Evolutionary conservation across 768 basidiomycete species (phyloP), one percentile per base, ranked within the genome.

Genomic region (Termitomyces sp.): DNA sequence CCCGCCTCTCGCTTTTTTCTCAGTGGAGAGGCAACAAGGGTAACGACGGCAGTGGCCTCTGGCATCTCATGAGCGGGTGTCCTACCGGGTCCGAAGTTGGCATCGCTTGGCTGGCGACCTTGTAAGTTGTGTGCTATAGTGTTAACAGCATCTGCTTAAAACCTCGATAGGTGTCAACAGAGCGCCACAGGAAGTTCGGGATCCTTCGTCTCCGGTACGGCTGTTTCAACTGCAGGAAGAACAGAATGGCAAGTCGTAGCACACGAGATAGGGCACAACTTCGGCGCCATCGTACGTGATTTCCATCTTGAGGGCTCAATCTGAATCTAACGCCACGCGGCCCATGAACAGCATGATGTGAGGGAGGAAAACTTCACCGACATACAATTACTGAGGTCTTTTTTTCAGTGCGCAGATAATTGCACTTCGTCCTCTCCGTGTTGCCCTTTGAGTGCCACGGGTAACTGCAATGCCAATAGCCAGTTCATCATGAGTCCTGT

Each of bases 21-120:
- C 74, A 84, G 59, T 96, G 93, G 93, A 78, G 93, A 57, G 92
- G 91, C 0, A 65, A 73, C 44, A 87, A 86, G 63, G 83, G 87
- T 7, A 71, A 78, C n/a, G 91, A 93, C 67, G 82, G 84, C 18
- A 84, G 82, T 22, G 93, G 93, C 3, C 77, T 96, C 32, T 95
- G 92, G 89, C 93, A 94, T 74, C 75, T 95, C 13, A 89, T 95
- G 87, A 91, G 88, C 62, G 86, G 85, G 26, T 92, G 91, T 64
- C 84, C 87, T 4, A 87, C 88, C 9, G 89, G 89, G n/a, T 80
- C 83, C 10, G 90, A 92, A 71, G 85, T 88, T 37, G 93, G 93
- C 22, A 91, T 95, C 48, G 93, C 93, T 4, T 94, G 92, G 93
- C 81, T 96, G 3, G 89, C 82, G 22, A 91, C 89, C 20, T 68